Base-by-base conservation (phyloP, 345 rosid species). In the Brassica nigra region DNA sequence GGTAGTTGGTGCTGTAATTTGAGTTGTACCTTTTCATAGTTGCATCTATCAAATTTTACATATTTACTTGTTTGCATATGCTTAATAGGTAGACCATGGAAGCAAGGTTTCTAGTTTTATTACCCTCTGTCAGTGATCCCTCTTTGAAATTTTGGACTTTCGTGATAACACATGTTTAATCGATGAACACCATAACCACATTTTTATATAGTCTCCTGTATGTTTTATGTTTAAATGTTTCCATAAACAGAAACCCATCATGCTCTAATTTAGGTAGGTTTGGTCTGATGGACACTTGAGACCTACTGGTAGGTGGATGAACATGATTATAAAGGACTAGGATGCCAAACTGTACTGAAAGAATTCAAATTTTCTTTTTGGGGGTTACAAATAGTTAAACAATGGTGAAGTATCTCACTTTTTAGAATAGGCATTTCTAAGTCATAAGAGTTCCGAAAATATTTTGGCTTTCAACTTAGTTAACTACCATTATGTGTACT, bases 231-330 rank as follows among this genome's bases (percentile, higher is more conserved):
- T 2, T 27, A 67, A 59, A 36, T 80, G 70, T 12, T 75, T 72
- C 80, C 64, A 27, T 81, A 77, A 80, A 82, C 75, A 75, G 85
- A 83, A 75, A 78, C 62, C 83, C 76, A 82, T 81, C 83, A 74
- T 75, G 79, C 70, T 73, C 71, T 59, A 70, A 20, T 81, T 70
- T 83, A 72, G 84, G 76, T 78, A 81, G 58, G 75, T 74, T 84
- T 78, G 81, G 85, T 78, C 62, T 11, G 82, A 83, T 76, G 64
- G 69, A 73, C 81, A 86, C 78, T 74, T 73, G 70, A 29, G 72
- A 86, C 62, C 84, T 80, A 64, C 78, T 68, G 65, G 71, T 68
- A 70, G 58, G 73, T 81, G 80, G 47, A 47, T 76, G 80, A 66
- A 66, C 16, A 9, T 65, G 64, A 66, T 71, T 71, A 59, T 54